Evolutionary conservation across 305 asterid genomes (phyloP).

Genomic region (Solanum aculeatissimum): DNA sequence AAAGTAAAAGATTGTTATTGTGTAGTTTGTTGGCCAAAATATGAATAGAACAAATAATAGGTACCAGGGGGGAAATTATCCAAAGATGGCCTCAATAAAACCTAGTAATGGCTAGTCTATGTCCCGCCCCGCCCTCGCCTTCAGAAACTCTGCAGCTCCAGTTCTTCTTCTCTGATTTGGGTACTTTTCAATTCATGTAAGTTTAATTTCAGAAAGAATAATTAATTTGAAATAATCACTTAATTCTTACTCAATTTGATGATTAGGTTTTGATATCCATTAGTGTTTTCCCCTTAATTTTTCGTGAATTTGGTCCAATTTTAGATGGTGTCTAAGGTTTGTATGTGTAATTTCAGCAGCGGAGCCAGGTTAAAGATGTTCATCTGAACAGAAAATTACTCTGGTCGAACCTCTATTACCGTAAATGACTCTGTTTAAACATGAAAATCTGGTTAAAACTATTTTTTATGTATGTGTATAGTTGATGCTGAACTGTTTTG

Average conservation of each 20-base stretch:
- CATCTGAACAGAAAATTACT: not conserved
- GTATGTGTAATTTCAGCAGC: not conserved
- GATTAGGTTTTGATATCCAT: not conserved
- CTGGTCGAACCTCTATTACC: not conserved
- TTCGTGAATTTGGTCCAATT: not conserved
- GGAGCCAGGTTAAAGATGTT: not conserved
- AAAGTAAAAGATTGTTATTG: not conserved
- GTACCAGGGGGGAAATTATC: slow-evolving; percentile 12
- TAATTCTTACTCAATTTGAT: not conserved
- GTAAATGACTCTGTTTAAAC: not conserved
- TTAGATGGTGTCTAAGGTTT: not conserved
- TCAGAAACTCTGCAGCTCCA: not conserved
- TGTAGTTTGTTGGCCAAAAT: not conserved
- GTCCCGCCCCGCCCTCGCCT: not conserved
- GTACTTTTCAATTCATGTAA: not conserved
- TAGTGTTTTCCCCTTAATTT: not conserved
- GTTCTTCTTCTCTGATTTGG: not conserved
- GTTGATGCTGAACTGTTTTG: too few species aligned
- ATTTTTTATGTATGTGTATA: not conserved
- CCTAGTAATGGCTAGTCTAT: slow-evolving; percentile 1
- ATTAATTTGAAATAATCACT: not conserved
- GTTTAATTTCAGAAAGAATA: not conserved
- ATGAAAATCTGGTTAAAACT: not conserved
- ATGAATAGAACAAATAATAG: not conserved
- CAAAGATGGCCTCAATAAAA: not conserved